Conservation (phyloP, 2,329 filamentous ascomycete species). For the Paramyrothecium sp. region DNA sequence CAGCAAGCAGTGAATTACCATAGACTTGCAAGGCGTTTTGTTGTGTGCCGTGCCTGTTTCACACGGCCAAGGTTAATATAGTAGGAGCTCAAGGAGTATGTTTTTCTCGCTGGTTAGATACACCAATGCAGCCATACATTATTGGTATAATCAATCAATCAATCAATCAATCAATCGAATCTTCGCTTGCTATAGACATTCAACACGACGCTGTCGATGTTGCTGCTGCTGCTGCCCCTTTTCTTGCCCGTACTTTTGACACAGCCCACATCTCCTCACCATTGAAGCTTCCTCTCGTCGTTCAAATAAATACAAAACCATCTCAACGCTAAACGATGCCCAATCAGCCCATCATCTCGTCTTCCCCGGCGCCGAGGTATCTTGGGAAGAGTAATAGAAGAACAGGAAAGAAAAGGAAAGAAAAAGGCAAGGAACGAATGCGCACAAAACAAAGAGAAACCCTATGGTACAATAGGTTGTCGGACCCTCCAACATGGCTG, state of each 20-base stretch:
- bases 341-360: neutral
- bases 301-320: no score
- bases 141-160: neutral
- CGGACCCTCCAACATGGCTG: no score
- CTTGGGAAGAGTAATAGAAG: constrained; percentile 20
- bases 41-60: neutral
- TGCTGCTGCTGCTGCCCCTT: no score
- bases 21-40: neutral
- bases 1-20: constrained; percentile 20
- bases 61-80: constrained; percentile 2
- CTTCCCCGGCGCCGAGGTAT: constrained; percentile 22
- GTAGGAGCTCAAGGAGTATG: no score
- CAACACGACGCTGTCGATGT: no score
- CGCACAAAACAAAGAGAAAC: neutral
- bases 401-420: neutral
- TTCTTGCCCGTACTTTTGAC: no score
- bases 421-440: no score
- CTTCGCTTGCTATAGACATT: no score
- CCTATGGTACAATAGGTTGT: neutral
- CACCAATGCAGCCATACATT: neutral
- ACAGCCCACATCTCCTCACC: no score
- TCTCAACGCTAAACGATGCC: neutral
- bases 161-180: neutral
- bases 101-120: no score
- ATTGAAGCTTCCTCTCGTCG: no score